These are phyloP conservation scores for Backusella australiensis DNA, from an alignment of 192 early-diverging fungal species.

Conservation along the genomic window DNA sequence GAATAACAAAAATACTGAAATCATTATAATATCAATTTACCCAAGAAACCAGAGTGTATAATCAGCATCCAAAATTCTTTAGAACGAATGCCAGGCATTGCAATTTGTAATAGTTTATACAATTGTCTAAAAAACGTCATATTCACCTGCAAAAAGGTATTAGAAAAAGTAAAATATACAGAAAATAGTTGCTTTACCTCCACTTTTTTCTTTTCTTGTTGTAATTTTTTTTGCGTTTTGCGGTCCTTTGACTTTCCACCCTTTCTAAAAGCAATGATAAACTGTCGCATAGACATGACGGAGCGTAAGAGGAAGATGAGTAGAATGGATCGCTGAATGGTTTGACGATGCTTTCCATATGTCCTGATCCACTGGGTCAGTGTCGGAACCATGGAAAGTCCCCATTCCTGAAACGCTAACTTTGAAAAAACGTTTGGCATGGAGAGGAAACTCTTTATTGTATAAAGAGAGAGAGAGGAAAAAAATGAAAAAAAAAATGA, in stretches of 20 bases:
- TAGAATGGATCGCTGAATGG: conserved; percentile 40
- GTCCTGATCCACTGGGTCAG: background rate
- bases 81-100: conserved; percentile 79
- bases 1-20: background rate
- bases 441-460: background rate
- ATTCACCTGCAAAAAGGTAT: conserved; percentile 41
- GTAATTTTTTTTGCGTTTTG: background rate
- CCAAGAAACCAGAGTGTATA: conserved; percentile 81
- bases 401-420: conserved; percentile 3
- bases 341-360: conserved; percentile 37
- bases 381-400: background rate
- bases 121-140: conserved; percentile 56
- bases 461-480: background rate
- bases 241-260: conserved; percentile 1
- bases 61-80: conserved; percentile 87
- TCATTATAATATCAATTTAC: conserved; percentile 21
- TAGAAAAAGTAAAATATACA: background rate
- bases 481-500: background rate
- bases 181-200: conserved; percentile 13
- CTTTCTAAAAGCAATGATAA: conserved; percentile 11
- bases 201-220: conserved; percentile 30
- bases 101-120: conserved; percentile 70
- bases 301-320: conserved; percentile 32
- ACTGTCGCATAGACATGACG: conserved; percentile 22
- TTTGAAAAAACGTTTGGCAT: conserved; percentile 19